Evolutionary conservation across 129 eudicot genomes (phyloP), one percentile per base, ranked within the genome.

Genomic region (Artemisia annua): DNA sequence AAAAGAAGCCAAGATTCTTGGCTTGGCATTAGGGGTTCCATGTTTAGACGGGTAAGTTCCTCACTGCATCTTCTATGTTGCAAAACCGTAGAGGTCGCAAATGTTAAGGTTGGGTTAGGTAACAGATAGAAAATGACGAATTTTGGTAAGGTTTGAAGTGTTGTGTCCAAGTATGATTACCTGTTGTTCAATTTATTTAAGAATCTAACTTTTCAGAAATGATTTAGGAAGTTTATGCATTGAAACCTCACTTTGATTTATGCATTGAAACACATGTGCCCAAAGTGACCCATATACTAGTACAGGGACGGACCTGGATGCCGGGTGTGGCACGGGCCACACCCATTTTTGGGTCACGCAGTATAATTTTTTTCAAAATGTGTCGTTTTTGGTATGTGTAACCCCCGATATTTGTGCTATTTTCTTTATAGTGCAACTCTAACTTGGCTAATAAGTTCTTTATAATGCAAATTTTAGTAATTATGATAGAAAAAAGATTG

Each of bases 1-100:
- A 60, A 95, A 88, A 78, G 99, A 95, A 82, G 99, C 99, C 69
- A 95, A 90, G 66, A 30, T 78, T 58, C 87, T 95, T 54, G 91
- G 83, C 61, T 60, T 17, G 53, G 85, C 97, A 19, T 91, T 90
- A 51, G 99, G 99, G 16, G 83, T 95, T 81, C 99, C 96, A 67
- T 90, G 97, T 86, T 74, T 95, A 68, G 93, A 90, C 65, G 97
- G 97, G 99, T 94, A 90, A 76, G 54, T 48, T 12, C 32, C 13
- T 44, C 13, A 17, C 19, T 5, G 3, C 46, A 39, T 39, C 46
- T 39, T 7, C 46, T 7, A 7, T 1, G 4, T 39, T 39, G 46
- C 43, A 35, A 4, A 32, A 35, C 7, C 8, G 22, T 62, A 6
- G 49, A 62, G 3, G 49, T 62, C 10, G 67, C 11, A 30, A 62